A percentile compares a stretch with the other conserved stretches of the same genome.
Evolutionary conservation across 805 yeast species (phyloP).

Genomic region (Yarrowia hollandica): DNA sequence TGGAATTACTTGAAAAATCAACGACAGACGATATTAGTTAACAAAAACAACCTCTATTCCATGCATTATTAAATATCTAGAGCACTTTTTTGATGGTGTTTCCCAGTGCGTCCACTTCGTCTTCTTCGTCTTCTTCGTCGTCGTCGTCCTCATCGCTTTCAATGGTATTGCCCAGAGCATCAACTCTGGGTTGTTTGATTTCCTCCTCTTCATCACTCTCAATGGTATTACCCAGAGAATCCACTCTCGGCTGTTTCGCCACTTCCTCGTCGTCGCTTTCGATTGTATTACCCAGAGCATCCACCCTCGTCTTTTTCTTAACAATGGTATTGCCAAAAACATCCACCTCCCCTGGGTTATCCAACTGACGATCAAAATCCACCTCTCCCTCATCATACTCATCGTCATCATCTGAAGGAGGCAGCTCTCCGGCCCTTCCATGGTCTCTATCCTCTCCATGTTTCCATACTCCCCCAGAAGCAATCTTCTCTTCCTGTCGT

Average conservation of each 20-base stretch:
- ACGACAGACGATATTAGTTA: too few species aligned
- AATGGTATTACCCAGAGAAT: conserved; percentile 9
- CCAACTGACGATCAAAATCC: conserved; percentile 4
- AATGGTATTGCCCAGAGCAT: conserved; percentile 26
- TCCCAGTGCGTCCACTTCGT: conserved; percentile 32
- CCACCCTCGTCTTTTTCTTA: background rate
- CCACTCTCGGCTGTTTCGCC: conserved; percentile 4
- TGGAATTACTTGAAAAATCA: too few species aligned
- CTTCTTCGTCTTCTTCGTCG: conserved; percentile 34
- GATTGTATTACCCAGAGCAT: conserved; percentile 12
- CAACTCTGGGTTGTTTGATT: background rate
- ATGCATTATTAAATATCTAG: conserved; percentile 7
- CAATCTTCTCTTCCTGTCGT: conserved; percentile 47
- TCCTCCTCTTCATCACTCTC: conserved; percentile 12
- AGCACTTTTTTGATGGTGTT: conserved; percentile 36
- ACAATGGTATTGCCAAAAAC: conserved; percentile 17
- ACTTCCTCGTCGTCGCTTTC: conserved; percentile 2
- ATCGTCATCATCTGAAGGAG: conserved; percentile 37
- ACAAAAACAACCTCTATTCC: too few species aligned
- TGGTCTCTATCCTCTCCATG: conserved; percentile 42
- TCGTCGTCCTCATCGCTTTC: background rate
- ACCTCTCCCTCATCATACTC: conserved; percentile 31
- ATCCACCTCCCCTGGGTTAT: background rate
- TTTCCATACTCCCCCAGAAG: conserved; percentile 77
- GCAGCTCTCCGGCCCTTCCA: conserved; percentile 37